Base-by-base conservation (phyloP, 768 basidiomycete genomes). In the Leucocoprinus leucothites region DNA sequence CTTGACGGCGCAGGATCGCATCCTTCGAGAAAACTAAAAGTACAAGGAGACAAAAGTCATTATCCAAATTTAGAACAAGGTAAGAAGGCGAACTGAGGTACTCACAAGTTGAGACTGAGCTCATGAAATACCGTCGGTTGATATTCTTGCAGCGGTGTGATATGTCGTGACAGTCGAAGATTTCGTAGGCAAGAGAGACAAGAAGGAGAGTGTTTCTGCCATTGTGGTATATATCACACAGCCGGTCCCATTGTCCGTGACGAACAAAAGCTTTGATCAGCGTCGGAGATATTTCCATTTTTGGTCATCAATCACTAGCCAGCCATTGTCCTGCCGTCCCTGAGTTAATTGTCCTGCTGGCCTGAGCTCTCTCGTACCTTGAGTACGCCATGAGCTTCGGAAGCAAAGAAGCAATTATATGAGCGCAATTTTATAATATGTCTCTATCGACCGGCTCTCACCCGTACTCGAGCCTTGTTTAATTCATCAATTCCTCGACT, bases 1-100 rank as follows among this genome's bases (percentile, higher is more conserved):
- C 38, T 22, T 47, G 53, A 24, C 45, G 38, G 18, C 46, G 53
- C 36, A 40, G 46, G 19, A 55, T 7, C 5, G 64, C 60, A 52
- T 71, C 71, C 57, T 68, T 65, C 58, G 69, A 69, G 60, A 69
- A 67, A 52, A 71, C 69, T 71, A 48, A 0, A 46, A 48, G 22
- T 35, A 51, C 50, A 42, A 51, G 25, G n/a, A 19, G 21, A 16
- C 4, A 4, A 25, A 50, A 38, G 18, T 60, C 16, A 63, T 49
- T 50, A 46, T 13, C 21, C 24, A 41, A 24, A 19, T 42, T n/a
- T 48, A 40, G 19, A 28, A 56, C 41, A 26, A 43, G 5, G 13
- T 14, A 51, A 26, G 19, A 42, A 2, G 16, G 26, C 28, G n/a
- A 34, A 22, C n/a, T 44, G 47, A 22, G 26, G 22, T 16, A 65